Conservation (phyloP, 2,329 filamentous ascomycete genomes). For the Trichoderma oligosporum region DNA sequence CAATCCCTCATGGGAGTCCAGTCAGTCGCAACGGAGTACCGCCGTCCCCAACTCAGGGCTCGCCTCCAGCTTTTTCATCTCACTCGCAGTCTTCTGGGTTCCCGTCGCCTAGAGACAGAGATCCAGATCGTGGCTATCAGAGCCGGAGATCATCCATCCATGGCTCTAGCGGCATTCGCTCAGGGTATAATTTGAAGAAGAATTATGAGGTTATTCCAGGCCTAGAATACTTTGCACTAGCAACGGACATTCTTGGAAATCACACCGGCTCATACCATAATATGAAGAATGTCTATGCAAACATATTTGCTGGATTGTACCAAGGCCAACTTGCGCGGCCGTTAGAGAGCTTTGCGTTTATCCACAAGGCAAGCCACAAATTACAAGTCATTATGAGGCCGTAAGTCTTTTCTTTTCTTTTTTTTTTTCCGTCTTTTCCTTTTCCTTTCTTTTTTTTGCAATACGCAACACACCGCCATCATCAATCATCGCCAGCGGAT, state of each 20-base stretch:
- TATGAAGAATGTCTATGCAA: conserved; percentile 78
- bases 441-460: not conserved
- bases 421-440: not conserved
- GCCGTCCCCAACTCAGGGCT: conserved; percentile 52
- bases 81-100: conserved; percentile 49
- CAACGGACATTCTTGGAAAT: conserved; percentile 79
- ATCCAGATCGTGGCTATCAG: conserved; percentile 43
- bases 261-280: conserved; percentile 75
- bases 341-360: conserved; percentile 72
- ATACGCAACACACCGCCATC: no score
- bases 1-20: conserved; percentile 35
- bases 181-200: conserved; percentile 36
- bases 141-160: conserved; percentile 54
- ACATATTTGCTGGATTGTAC: conserved; percentile 81
- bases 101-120: conserved; percentile 52
- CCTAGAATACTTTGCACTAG: conserved; percentile 82
- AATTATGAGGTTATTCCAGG: conserved; percentile 88
- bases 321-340: conserved; percentile 83
- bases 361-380: conserved; percentile 53
- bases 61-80: conserved; percentile 45
- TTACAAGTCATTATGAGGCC: conserved; percentile 72
- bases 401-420: conserved; percentile 43
- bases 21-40: conserved; percentile 48
- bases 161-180: conserved; percentile 30
- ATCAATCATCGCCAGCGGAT: no score